phyloP scores from a whole-genome alignment of 2,329 filamentous ascomycete genomes.

The Aspergillus sp. region DNA sequence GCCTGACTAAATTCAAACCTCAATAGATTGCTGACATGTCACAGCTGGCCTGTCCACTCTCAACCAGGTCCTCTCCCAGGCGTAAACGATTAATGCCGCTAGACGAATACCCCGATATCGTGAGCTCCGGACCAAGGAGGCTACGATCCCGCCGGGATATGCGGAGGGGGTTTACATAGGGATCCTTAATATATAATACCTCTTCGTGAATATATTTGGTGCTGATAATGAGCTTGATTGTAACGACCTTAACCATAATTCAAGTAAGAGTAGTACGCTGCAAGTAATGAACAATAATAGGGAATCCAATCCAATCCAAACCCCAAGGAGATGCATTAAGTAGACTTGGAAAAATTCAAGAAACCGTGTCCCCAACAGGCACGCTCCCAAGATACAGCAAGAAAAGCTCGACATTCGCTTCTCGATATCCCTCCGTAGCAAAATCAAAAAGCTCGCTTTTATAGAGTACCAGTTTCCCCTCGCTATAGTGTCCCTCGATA shows the following conservation, averaged over 20 bases:
- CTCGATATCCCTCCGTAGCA: neutral
- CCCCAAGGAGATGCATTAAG: no score
- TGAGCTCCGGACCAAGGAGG: no score
- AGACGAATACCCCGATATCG: no score
- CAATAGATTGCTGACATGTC: neutral
- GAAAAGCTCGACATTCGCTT: neutral
- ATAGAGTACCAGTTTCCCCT: neutral
- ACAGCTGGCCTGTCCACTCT: slow-evolving; percentile 10
- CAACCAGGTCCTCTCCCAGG: slow-evolving; percentile 5
- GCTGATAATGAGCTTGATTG: no score
- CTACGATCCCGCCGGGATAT: no score
- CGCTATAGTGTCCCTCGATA: neutral
- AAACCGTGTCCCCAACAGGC: neutral
- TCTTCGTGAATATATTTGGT: no score
- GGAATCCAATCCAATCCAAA: no score
- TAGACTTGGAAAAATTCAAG: neutral
- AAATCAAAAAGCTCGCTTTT: neutral
- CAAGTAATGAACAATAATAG: no score
- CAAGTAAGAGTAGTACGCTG: no score
- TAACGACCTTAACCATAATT: no score
- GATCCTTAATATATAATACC: no score
- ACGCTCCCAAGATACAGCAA: neutral
- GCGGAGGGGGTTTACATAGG: neutral
- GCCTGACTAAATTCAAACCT: neutral
- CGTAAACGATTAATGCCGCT: neutral